phyloP scores from a whole-genome alignment of 2,329 filamentous ascomycete genomes.

The Talaromyces verruculosus region DNA sequence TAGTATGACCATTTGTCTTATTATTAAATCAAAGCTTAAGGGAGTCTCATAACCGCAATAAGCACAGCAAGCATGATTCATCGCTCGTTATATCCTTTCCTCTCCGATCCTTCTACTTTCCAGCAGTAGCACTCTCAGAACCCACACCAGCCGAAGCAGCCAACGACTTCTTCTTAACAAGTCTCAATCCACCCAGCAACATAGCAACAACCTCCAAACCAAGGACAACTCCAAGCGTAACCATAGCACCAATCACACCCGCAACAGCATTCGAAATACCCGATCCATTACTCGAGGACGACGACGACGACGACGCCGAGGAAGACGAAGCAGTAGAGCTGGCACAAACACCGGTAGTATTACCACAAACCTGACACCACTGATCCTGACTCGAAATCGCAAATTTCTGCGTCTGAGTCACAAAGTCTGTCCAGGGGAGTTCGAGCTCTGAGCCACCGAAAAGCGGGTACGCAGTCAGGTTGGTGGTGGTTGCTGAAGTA shows the following conservation, averaged over 20 bases:
- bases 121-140: not conserved
- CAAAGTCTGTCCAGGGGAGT: conserved; percentile 70
- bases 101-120: conserved; percentile 1
- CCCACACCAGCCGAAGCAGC: conserved; percentile 2
- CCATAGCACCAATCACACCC: conserved; percentile 74
- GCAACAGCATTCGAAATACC: conserved; percentile 70
- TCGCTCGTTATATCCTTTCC: not conserved
- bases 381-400: conserved; percentile 62
- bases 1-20: not conserved
- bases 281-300: conserved; percentile 31
- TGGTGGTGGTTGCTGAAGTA: conserved; percentile 48
- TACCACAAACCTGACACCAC: conserved; percentile 78
- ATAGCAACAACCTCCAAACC: conserved; percentile 56
- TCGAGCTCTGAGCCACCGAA: conserved; percentile 57
- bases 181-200: conserved; percentile 56
- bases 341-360: conserved; percentile 66
- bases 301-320: conserved; percentile 22
- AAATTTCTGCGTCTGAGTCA: conserved; percentile 62
- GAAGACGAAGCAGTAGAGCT: conserved; percentile 24
- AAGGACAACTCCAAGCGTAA: conserved; percentile 64
- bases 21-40: not conserved
- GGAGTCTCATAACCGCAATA: not conserved
- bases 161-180: conserved; percentile 54
- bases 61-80: not conserved
- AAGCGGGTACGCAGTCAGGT: conserved; percentile 58